These are phyloP conservation scores for Taphrina communis DNA, from an alignment of 1,139 yeast genomes.

Conservation along the genomic window DNA sequence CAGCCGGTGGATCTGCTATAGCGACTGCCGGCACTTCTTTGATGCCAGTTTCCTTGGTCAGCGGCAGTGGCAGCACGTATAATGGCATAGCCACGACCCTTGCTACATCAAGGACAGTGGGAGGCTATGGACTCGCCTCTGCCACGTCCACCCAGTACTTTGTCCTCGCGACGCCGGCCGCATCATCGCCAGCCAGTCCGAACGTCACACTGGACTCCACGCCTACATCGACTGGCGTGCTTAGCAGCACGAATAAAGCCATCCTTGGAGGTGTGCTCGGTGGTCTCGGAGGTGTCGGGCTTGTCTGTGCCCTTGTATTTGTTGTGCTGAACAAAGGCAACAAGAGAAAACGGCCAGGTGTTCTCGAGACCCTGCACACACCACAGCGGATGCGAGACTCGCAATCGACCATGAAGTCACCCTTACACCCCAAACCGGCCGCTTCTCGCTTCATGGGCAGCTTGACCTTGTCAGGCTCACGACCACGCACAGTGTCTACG, in stretches of 20 bases:
- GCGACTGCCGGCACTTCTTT: neutral
- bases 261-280: constrained; percentile 28
- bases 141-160: neutral
- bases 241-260: constrained; percentile 9
- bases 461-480: neutral
- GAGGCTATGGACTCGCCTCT: too few relatives aligned
- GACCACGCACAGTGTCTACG: neutral
- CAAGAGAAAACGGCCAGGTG: constrained; percentile 14
- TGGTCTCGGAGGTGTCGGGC: constrained; percentile 28
- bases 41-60: neutral
- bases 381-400: constrained; percentile 26
- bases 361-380: constrained; percentile 5
- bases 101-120: constrained; percentile 4
- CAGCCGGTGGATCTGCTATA: neutral
- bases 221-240: neutral
- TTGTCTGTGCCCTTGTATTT: constrained; percentile 16
- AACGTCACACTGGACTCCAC: neutral
- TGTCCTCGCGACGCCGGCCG: neutral
- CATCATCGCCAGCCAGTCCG: neutral
- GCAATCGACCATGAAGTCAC: neutral
- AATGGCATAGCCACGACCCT: neutral
- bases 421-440: neutral
- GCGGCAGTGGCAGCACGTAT: neutral
- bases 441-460: constrained; percentile 9
- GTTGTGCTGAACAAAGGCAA: constrained; percentile 15